phyloP scores from a whole-genome alignment of 768 basidiomycete genomes.

The Mycena venus region DNA sequence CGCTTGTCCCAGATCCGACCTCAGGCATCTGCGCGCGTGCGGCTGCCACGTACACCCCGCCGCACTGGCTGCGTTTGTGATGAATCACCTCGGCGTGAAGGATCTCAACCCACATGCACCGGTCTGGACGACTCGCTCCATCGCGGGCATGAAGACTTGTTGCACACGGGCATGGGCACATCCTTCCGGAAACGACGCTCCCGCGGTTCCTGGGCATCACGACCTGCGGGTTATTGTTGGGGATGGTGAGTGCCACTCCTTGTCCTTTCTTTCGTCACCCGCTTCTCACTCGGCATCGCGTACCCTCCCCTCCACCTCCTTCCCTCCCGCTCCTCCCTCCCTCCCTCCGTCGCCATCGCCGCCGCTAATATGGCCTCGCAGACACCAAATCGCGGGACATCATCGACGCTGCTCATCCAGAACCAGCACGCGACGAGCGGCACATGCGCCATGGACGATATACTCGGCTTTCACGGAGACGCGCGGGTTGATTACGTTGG shows the following conservation, averaged over 20 bases:
- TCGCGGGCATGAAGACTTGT: too few species aligned
- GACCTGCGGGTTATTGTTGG: constrained; percentile 1
- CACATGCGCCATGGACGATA: constrained; percentile 91
- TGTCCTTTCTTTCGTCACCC: neutral
- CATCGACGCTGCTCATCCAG: constrained; percentile 88
- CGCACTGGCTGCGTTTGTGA: too few species aligned
- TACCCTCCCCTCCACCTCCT: neutral
- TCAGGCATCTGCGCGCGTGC: too few species aligned
- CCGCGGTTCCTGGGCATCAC: neutral
- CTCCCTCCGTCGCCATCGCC: neutral
- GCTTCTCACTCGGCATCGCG: neutral
- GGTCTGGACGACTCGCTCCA: too few species aligned
- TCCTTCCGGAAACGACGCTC: too few species aligned
- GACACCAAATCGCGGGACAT: constrained; percentile 48
- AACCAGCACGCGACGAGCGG: constrained; percentile 89
- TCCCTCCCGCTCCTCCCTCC: neutral
- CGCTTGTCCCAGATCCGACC: too few species aligned
- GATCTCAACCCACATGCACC: too few species aligned
- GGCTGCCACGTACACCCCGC: too few species aligned
- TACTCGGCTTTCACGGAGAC: constrained; percentile 88
- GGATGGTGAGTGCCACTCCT: neutral
- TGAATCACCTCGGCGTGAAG: too few species aligned
- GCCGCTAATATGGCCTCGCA: neutral
- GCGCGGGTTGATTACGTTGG: constrained; percentile 84
- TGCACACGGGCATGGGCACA: too few species aligned